phyloP scores from a whole-genome alignment of 2,329 filamentous ascomycete species.

The Xylariaceae sp. region DNA sequence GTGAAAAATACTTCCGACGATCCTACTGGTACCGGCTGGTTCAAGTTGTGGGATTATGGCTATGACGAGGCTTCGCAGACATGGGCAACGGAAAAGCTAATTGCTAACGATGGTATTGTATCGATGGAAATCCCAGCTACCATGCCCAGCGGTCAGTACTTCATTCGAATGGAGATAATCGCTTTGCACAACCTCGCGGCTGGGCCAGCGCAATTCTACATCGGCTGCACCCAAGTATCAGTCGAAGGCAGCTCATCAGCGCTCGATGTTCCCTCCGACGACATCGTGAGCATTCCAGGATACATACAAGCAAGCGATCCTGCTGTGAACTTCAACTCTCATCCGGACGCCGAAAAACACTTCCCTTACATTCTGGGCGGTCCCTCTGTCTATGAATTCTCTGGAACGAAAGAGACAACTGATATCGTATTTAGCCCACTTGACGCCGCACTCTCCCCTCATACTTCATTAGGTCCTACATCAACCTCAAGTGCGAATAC shows the following conservation, averaged over 20 bases:
- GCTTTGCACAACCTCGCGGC: slow-evolving; percentile 46
- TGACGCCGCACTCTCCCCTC: neutral
- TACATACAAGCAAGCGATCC: slow-evolving; percentile 14
- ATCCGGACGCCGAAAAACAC: slow-evolving; percentile 5
- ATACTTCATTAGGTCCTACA: neutral
- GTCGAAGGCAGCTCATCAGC: slow-evolving; percentile 17
- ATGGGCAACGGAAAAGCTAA: slow-evolving; percentile 31
- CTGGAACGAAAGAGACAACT: slow-evolving; percentile 2
- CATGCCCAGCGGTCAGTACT: slow-evolving; percentile 50
- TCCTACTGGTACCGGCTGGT: slow-evolving; percentile 11
- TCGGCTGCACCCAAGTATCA: slow-evolving; percentile 12
- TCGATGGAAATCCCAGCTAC: slow-evolving; percentile 45
- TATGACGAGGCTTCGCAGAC: slow-evolving; percentile 21
- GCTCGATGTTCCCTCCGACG: slow-evolving; percentile 35
- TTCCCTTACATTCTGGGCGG: slow-evolving; percentile 11
- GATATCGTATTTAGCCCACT: slow-evolving; percentile 7
- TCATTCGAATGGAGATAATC: slow-evolving; percentile 55
- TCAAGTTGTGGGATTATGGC: slow-evolving; percentile 18
- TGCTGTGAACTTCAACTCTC: slow-evolving; percentile 14
- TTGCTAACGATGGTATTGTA: slow-evolving; percentile 44
- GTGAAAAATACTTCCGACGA: neutral
- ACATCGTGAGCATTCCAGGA: slow-evolving; percentile 15
- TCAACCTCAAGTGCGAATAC: neutral
- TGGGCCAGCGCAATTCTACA: slow-evolving; percentile 39
- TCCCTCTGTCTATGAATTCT: slow-evolving; percentile 3